Evolutionary conservation across 352 stramenopile species (phyloP).

Genomic region (Phytophthora sansomeana): DNA sequence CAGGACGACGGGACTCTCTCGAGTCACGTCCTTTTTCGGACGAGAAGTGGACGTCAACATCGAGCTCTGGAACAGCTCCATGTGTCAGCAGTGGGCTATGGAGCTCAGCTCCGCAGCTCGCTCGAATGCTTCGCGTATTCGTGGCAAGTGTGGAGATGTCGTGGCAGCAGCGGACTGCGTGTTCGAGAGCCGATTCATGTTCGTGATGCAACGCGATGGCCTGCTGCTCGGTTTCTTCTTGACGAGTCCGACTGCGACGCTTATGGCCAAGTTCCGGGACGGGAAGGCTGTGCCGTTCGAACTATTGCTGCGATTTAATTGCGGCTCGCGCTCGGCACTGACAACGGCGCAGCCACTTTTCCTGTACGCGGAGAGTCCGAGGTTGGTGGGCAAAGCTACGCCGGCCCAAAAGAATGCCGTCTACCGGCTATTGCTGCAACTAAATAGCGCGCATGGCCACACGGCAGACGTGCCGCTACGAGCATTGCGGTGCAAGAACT

Average conservation of each 20-base stretch:
- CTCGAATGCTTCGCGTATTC: conserved; percentile 27
- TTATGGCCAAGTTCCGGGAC: conserved; percentile 59
- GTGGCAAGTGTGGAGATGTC: conserved; percentile 7
- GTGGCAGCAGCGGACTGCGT: conserved; percentile 26
- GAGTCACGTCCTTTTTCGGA: conserved; percentile 65
- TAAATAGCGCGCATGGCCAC: conserved; percentile 60
- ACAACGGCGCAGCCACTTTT: conserved; percentile 42
- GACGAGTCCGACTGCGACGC: conserved; percentile 57
- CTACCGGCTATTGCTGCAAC: conserved; percentile 54
- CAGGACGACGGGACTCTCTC: conserved; percentile 34
- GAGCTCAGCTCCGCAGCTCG: conserved; percentile 35
- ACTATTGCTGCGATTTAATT: conserved; percentile 61
- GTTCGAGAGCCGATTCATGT: conserved; percentile 70
- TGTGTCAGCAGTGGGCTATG: conserved; percentile 56
- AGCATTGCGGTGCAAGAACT: conserved; percentile 71
- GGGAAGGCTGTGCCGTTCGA: conserved; percentile 58
- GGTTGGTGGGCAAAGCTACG: conserved; percentile 56
- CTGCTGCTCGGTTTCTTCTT: conserved; percentile 69
- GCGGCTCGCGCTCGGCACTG: conserved; percentile 36
- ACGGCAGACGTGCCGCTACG: conserved; percentile 67
- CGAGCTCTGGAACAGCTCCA: conserved; percentile 71
- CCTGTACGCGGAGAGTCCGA: conserved; percentile 73
- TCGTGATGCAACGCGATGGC: conserved; percentile 73
- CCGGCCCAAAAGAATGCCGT: conserved; percentile 59
- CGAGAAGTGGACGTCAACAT: conserved; percentile 68